Base-by-base conservation (phyloP, 169 alveolate genomes). In the Plasmodium fragile region DNA sequence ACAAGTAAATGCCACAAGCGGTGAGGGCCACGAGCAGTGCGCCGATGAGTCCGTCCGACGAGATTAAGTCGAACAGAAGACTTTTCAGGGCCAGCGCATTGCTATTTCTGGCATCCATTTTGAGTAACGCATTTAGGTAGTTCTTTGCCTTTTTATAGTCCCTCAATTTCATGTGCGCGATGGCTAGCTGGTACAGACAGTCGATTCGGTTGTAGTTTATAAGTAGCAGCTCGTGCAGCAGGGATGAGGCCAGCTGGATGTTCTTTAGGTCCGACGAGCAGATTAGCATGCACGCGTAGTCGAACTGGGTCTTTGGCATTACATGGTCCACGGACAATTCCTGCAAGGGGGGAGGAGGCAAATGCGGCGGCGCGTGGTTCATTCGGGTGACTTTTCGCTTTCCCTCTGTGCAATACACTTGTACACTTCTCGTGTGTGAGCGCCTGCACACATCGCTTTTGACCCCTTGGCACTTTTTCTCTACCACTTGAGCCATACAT, bases 151-250 rank as follows among this genome's bases (percentile, higher is more conserved):
- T 96, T 52, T 92, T 84, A 93, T 94, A 96, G 55, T 93, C 95
- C 78, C 96, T 49, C 59, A 90, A 79, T 80, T 94, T 96, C 73
- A 96, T 96, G 80, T 94, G 96, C 65, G 96, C 95, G 79, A 96
- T 81, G 65, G 97, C 96, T 82, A 96, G 95, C 73, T 96, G 97
- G 84, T 96, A 96, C 92, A 96, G 82, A 36, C 97, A 94, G 39
- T 94, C 92, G 22, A 84, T 84, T 45, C 92, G 92, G 59, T 84
- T 84, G 59, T 84, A 84, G 79, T 84, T 84, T 71, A 84, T 84
- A 7, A 84, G 84, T 73, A 84, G 65, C 79, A 84, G 36, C 77
- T 84, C 92, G 39, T 84, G 92, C 59, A 84, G 55, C 39, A 84
- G 53, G 18, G 92, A 84, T 13, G 92, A 72, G 25, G 92, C 92